Base-by-base conservation (phyloP, 1,139 yeast species). In the Kurtzmaniella quercitrusa region DNA sequence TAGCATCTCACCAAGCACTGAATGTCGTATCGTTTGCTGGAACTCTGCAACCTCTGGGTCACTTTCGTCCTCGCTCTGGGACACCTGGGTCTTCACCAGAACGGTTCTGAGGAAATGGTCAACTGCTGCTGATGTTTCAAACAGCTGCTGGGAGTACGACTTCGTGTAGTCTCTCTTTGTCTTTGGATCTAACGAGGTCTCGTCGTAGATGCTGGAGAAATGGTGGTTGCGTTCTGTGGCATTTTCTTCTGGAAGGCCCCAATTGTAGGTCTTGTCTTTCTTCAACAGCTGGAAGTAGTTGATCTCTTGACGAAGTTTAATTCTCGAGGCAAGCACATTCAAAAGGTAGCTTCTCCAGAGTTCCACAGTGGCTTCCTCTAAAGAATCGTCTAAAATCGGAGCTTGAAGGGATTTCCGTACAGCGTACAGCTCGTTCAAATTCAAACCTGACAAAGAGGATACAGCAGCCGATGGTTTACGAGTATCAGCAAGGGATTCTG, bases 1-100 rank as follows among this genome's bases (percentile, higher is more conserved):
- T 44, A 73, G 60, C 78, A 73, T 72, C 14, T 72, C 77, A 18
- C 75, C 74, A 47, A 73, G 57, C 57, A 73, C 64, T 3, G 75
- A 70, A 46, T 71, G 63, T 46, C 78, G 60, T 12, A 44, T 58
- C 31, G 51, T 51, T 40, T 50, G 55, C 46, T 55, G 53, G 48
- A 65, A 62, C 39, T 57, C 58, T 37, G 57, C 59, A 6, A 57
- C 51, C 14, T 62, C 51, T 3, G 57, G 52, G 14, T 44, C 46
- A 9, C 47, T 43, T 23, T 25, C 42, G 25, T 43, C 46, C 37
- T 52, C 54, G 10, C 44, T 37, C 14, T 44, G 48, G 15, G 37
- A 15, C 10, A 25, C 16, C n/a, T 23, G 27, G 4, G 40, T 25
- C 37, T 37, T 39, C 4, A 43, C 38, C 45, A 41, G 43, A 34